These are phyloP conservation scores for Paraphoma chrysanthemicola DNA, from an alignment of 2,329 filamentous ascomycete species.

Conservation along the genomic window DNA sequence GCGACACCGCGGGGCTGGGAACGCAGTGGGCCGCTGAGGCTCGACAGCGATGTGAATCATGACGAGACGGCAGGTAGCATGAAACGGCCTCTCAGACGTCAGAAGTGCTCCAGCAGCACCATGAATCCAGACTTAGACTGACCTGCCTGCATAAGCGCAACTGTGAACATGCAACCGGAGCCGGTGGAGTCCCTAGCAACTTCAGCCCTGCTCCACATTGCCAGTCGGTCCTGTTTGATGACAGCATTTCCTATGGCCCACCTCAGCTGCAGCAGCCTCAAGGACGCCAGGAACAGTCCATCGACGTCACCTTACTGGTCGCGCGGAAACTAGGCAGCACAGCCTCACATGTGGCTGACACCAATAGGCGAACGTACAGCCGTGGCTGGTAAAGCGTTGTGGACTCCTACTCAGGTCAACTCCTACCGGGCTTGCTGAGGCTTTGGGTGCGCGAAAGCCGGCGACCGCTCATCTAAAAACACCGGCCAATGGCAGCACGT, in stretches of 20 bases:
- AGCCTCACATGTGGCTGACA: conserved; percentile 48
- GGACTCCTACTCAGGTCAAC: conserved; percentile 26
- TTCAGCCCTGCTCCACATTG: conserved; percentile 45
- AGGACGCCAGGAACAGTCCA: conserved; percentile 27
- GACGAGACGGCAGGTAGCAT: conserved; percentile 33
- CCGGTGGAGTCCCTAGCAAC: conserved; percentile 15
- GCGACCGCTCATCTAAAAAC: conserved; percentile 19
- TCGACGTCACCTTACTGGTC: conserved; percentile 43
- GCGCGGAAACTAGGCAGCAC: conserved; percentile 32
- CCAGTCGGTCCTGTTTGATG: conserved; percentile 42
- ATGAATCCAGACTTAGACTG: conserved; percentile 42
- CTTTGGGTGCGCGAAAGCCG: conserved; percentile 31
- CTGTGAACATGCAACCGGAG: conserved; percentile 34
- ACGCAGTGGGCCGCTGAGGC: conserved; percentile 32
- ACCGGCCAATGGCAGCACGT: conserved; percentile 32
- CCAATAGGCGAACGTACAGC: conserved; percentile 18
- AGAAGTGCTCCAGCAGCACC: conserved; percentile 32
- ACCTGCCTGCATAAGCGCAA: conserved; percentile 43
- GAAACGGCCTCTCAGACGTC: conserved; percentile 38
- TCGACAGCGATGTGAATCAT: conserved; percentile 29
- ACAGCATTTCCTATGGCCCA: conserved; percentile 32
- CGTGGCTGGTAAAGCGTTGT: conserved; percentile 33
- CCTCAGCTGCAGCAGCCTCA: conserved; percentile 41
- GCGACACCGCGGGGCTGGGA: conserved; percentile 25
- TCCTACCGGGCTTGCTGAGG: conserved; percentile 26